Conservation (phyloP, 352 stramenopile genomes). For the Pythium grandisporangium region DNA sequence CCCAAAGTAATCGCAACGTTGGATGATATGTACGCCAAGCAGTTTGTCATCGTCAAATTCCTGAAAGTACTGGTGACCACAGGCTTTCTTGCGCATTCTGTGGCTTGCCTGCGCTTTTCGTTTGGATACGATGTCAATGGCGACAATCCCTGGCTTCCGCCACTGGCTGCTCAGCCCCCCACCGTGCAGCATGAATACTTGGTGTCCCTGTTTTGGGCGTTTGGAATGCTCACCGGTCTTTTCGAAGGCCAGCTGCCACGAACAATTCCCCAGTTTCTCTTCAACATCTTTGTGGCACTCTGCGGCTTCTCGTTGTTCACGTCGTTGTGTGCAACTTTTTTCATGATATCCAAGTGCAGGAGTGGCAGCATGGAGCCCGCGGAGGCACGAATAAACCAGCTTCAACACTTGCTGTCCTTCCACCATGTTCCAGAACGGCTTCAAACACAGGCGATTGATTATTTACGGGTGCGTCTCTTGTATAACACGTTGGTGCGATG, state of each 20-base stretch:
- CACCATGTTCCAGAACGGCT: constrained; percentile 47
- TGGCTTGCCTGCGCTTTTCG: constrained; percentile 45
- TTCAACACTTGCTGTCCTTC: constrained; percentile 62
- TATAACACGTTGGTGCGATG: too few species aligned
- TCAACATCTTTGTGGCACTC: constrained; percentile 51
- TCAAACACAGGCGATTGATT: constrained; percentile 55
- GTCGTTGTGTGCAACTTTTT: constrained; percentile 59
- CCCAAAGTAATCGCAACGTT: constrained; percentile 36
- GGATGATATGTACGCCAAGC: constrained; percentile 51
- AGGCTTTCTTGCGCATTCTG: constrained; percentile 38
- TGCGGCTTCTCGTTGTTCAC: constrained; percentile 69
- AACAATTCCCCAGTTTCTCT: constrained; percentile 38
- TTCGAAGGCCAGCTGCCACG: constrained; percentile 64
- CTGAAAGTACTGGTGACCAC: constrained; percentile 33
- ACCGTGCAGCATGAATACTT: constrained; percentile 27
- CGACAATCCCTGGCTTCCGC: constrained; percentile 43
- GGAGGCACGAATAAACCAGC: constrained; percentile 60
- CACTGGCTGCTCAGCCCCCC: constrained; percentile 12
- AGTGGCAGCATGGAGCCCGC: constrained; percentile 45
- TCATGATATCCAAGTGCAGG: constrained; percentile 75
- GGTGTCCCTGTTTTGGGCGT: constrained; percentile 50
- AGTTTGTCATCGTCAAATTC: constrained; percentile 35
- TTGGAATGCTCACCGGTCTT: constrained; percentile 51
- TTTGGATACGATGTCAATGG: constrained; percentile 45
- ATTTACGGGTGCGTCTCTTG: constrained; percentile 52